Evolutionary conservation across 192 early-diverging fungal genomes (phyloP), one percentile per base, ranked within the genome.

Genomic region (Podila verticillata): DNA sequence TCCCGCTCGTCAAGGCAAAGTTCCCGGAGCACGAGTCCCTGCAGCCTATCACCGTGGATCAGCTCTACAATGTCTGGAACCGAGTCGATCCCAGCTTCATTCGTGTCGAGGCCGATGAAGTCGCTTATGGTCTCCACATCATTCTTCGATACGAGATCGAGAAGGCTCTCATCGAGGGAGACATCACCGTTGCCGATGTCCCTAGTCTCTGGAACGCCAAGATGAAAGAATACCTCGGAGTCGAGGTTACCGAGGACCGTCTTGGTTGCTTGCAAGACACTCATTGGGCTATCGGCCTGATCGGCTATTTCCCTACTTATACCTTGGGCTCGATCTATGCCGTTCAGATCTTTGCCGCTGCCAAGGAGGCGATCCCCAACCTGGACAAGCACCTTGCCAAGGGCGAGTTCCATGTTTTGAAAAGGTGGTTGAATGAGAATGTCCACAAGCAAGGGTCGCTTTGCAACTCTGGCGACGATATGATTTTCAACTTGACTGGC

Each of bases 241-340:
- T 75, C 2, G 72, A 31, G 0, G 57, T 63, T 13, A 61, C 73
- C 17, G 63, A 31, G 56, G 73, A 75, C 57, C 44, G 26, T 34
- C 24, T 34, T n/a, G 73, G 73, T 1, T 34, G 29, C 30, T 30
- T 75, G 72, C 73, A 75, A 56, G 73, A 75, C 28, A 60, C 70
- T n/a, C 73, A 75, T 31, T 75, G 73, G 73, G 24, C 29, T 19
- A 30, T 49, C 19, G 73, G 72, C 2, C 15, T 62, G 1, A n/a
- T 75, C 57, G 73, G 73, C 19, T 73, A 75, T 19, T 79, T 75
- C 54, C 73, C 73, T 10, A 75, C 73, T 19, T 75, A 75, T 34
- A 79, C 73, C 17, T 48, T 75, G 22, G 73, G 73, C 0, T 36
- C 72, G 13, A 58, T 72, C 0, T 44, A 61, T 10, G 22, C 74